Conservation (phyloP, 768 basidiomycete species). For the Lyophyllum semitale region DNA sequence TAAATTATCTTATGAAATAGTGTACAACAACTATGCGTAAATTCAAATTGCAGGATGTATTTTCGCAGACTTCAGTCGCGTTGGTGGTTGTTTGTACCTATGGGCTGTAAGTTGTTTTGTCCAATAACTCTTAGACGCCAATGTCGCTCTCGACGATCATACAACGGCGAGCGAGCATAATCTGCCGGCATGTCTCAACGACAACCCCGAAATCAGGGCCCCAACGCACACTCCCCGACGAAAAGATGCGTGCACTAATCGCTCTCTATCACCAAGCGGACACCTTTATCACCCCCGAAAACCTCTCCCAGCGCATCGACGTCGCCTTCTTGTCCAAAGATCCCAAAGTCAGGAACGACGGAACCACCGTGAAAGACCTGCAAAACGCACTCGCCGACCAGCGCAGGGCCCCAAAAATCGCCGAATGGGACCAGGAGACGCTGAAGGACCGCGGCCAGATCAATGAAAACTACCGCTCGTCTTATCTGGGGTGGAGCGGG, state of each 20-base stretch:
- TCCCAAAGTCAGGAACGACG: not conserved
- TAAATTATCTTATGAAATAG: not conserved
- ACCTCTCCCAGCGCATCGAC: constrained; percentile 65
- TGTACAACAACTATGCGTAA: too few relatives aligned
- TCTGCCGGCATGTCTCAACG: constrained; percentile 22
- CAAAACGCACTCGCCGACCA: constrained; percentile 19
- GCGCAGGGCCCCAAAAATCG: constrained; percentile 35
- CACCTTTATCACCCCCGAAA: constrained; percentile 71
- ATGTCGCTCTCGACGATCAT: constrained; percentile 17
- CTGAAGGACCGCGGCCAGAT: too few relatives aligned
- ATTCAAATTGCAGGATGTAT: too few relatives aligned
- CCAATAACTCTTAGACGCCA: not conserved
- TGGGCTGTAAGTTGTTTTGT: not conserved
- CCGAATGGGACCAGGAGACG: constrained; percentile 35
- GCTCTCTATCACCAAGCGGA: constrained; percentile 78
- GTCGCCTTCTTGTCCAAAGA: constrained; percentile 48
- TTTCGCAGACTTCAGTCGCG: too few relatives aligned
- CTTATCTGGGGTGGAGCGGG: constrained; percentile 27
- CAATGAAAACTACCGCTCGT: not conserved
- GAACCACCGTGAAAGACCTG: constrained; percentile 19
- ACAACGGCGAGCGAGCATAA: constrained; percentile 10
- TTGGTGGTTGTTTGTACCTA: constrained; percentile 5
- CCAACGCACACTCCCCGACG: constrained; percentile 45
- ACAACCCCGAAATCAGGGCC: constrained; percentile 23
- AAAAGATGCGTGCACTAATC: constrained; percentile 72